Evolutionary conservation across 139 green algal genomes (phyloP).

Genomic region (Edaphochlamys debaryana): DNA sequence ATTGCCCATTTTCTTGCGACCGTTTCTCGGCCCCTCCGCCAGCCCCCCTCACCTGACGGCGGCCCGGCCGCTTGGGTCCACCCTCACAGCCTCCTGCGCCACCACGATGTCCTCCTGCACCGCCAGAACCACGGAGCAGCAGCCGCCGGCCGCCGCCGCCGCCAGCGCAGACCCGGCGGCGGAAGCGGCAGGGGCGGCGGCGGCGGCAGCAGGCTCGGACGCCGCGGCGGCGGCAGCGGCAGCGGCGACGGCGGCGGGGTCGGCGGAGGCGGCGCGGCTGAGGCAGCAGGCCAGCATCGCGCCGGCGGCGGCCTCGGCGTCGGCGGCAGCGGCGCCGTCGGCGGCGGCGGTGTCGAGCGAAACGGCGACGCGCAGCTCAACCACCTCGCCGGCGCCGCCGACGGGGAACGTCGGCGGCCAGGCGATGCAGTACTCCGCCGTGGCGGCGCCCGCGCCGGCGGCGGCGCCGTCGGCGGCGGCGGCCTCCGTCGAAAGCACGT

Average conservation of each 20-base stretch:
- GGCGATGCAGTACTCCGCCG: slow-evolving; percentile 21
- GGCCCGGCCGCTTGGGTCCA: background rate
- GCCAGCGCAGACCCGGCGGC: no score
- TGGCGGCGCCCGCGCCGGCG: no score
- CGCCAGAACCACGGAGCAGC: background rate
- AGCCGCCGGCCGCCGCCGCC: background rate
- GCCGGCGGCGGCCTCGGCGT: no score
- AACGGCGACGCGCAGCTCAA: slow-evolving; percentile 22
- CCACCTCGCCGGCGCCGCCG: background rate
- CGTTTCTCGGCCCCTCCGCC: no score
- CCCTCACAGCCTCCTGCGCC: no score
- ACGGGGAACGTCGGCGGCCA: slow-evolving; percentile 35
- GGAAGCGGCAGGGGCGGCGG: no score
- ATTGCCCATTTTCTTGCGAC: no score
- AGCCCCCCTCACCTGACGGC: background rate
- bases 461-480: no score
- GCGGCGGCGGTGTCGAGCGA: no score
- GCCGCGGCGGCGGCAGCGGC: background rate
- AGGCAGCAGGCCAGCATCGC: no score
- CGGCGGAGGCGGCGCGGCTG: background rate
- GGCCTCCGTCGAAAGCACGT: no score
- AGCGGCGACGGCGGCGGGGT: background rate
- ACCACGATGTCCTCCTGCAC: slow-evolving; percentile 27
- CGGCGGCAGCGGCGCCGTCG: background rate
- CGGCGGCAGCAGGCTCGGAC: background rate